Percentiles rank a stretch among this genome's conserved stretches.
Conservation (phyloP, 176 grass and related monocot genomes). For the Hordeum marinum region DNA sequence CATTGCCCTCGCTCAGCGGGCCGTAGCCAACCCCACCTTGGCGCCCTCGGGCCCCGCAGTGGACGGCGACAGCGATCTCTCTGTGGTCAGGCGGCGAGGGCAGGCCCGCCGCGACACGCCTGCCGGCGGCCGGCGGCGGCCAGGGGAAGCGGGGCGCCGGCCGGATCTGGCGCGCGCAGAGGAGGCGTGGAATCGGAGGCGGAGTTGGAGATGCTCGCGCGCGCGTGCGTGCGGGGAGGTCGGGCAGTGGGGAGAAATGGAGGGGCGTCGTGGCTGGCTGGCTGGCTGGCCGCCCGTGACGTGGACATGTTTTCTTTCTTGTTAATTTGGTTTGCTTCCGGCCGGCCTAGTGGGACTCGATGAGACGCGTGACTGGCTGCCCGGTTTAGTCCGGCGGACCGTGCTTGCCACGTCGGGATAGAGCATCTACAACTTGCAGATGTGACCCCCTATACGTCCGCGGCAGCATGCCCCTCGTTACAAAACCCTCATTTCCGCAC, state of each 20-base stretch:
- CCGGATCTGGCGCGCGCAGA: conserved; percentile 3
- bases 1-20: conserved; percentile 17
- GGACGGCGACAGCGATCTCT: background rate
- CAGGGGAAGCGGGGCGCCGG: background rate
- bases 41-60: background rate
- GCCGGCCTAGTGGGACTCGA: background rate
- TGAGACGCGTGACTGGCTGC: no score
- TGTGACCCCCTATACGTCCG: no score
- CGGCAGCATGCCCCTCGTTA: no score
- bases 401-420: no score
- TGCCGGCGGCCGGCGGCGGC: background rate
- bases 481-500: no score
- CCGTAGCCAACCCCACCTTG: background rate
- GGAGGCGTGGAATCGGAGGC: background rate
- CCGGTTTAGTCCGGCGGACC: no score
- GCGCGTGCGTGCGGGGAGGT: background rate
- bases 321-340: background rate
- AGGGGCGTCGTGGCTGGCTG: conserved; percentile 11
- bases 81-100: background rate
- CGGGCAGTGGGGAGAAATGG: background rate
- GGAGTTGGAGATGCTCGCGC: background rate
- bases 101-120: background rate
- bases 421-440: no score
- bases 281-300: background rate
- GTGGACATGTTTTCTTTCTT: background rate